Conservation (phyloP, 176 grass and related monocot genomes). For the Rhynchospora tenuis region DNA sequence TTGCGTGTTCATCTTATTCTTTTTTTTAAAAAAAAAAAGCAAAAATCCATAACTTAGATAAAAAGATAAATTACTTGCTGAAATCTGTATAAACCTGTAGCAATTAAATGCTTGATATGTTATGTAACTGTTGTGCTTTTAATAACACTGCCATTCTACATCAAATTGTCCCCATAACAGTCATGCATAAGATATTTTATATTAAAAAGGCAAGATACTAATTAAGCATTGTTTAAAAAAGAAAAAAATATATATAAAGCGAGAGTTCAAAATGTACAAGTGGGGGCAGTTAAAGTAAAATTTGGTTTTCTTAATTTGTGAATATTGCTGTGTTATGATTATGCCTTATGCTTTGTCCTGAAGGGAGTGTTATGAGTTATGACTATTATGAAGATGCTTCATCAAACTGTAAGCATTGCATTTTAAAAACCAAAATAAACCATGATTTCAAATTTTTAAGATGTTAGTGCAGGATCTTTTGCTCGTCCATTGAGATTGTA, state of each 20-base stretch:
- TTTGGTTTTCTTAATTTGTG: not conserved
- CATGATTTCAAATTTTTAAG: slow-evolving; percentile 8
- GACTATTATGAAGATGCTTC: not conserved
- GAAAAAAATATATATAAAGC: not conserved
- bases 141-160: not conserved
- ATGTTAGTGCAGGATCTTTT: not conserved
- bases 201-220: not conserved
- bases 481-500: slow-evolving; percentile 11
- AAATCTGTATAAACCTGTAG: not conserved
- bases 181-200: not conserved
- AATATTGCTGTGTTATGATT: not conserved
- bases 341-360: slow-evolving; percentile 11
- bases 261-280: not conserved
- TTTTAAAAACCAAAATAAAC: not conserved
- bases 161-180: not conserved
- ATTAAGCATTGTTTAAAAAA: not conserved
- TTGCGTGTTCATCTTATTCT: too few relatives aligned
- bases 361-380: slow-evolving; percentile 4
- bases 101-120: not conserved
- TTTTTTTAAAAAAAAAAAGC: too few relatives aligned
- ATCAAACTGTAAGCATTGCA: not conserved
- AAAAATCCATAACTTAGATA: too few relatives aligned
- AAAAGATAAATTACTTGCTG: too few relatives aligned
- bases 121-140: not conserved
- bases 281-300: not conserved